Percentiles rank a stretch among this genome's conserved stretches.
Conservation (phyloP, 805 yeast genomes). For the Cyberlindnera nakhonratchasimensis region DNA sequence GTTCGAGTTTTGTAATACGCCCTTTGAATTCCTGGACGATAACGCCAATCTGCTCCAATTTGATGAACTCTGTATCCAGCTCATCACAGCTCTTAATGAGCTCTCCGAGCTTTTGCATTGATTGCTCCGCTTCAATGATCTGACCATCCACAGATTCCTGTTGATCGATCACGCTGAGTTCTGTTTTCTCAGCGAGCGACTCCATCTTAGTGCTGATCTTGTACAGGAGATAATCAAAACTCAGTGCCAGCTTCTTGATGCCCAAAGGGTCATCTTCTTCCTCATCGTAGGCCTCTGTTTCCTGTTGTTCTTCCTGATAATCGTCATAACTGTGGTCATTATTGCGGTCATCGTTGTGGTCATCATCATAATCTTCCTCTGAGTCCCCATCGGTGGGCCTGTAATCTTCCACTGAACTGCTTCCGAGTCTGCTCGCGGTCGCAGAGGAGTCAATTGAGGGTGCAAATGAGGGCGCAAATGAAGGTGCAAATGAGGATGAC, state of each 20-base stretch:
- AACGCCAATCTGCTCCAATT: constrained; percentile 43
- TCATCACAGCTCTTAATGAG: constrained; percentile 45
- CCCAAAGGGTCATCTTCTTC: constrained; percentile 58
- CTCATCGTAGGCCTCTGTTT: constrained; percentile 17
- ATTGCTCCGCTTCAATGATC: constrained; percentile 34
- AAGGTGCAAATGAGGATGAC: background rate
- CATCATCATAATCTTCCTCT: constrained; percentile 2
- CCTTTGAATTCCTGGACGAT: constrained; percentile 40
- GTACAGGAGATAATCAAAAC: constrained; percentile 62
- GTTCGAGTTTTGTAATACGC: constrained; percentile 36
- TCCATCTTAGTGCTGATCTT: constrained; percentile 56
- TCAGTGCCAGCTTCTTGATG: constrained; percentile 54
- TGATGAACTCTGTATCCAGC: constrained; percentile 47
- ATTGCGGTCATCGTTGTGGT: constrained; percentile 2
- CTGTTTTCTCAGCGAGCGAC: constrained; percentile 43
- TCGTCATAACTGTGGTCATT: background rate
- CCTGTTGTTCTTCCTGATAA: background rate
- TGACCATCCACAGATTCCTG: constrained; percentile 21
- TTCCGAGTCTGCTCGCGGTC: background rate
- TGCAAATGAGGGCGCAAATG: background rate
- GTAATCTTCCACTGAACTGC: background rate
- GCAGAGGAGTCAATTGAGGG: background rate
- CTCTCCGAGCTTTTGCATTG: constrained; percentile 38
- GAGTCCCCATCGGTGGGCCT: background rate
- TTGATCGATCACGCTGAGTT: constrained; percentile 26